phyloP scores from a whole-genome alignment of 352 stramenopile genomes.

The Globisporangium nunn region DNA sequence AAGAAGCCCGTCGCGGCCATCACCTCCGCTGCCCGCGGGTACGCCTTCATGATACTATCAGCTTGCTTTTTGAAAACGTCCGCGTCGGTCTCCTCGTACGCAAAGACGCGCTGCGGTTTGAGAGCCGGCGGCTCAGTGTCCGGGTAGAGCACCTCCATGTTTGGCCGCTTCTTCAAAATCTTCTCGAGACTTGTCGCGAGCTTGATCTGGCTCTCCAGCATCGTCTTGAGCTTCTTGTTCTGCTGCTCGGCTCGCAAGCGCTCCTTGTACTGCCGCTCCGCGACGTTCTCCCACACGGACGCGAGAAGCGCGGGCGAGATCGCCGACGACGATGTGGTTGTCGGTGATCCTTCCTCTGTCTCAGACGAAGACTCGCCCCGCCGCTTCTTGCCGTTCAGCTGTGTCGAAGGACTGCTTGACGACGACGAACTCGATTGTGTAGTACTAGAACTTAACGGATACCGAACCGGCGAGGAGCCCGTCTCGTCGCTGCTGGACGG shows the following conservation, averaged over 20 bases:
- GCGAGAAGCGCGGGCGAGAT: conserved; percentile 15
- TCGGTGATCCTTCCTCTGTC: conserved; percentile 2
- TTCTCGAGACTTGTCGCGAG: conserved; percentile 17
- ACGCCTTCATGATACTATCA: conserved; percentile 1
- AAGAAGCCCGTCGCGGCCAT: conserved; percentile 1
- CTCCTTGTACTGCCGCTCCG: conserved; percentile 16
- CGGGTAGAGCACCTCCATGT: conserved; percentile 11
- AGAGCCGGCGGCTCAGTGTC: neutral
- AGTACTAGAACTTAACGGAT: neutral
- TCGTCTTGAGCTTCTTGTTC: conserved; percentile 22
- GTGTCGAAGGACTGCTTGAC: neutral
- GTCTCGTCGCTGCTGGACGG: conserved; percentile 6
- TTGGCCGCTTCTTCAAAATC: conserved; percentile 14
- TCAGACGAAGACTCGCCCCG: neutral
- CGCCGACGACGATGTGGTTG: conserved; percentile 8
- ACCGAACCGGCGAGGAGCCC: neutral
- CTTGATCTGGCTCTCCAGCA: conserved; percentile 24
- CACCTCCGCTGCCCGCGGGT: conserved; percentile 5
- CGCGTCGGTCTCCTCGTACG: conserved; percentile 5
- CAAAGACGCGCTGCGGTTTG: conserved; percentile 4
- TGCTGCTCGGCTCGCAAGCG: conserved; percentile 19
- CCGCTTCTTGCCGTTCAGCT: neutral
- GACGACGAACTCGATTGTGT: neutral
- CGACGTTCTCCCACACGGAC: conserved; percentile 25
- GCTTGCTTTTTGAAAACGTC: conserved; percentile 10